Evolutionary conservation across 2,329 filamentous ascomycete species (phyloP), one percentile per base, ranked within the genome.

Genomic region (Ceratocystis smalleyi): DNA sequence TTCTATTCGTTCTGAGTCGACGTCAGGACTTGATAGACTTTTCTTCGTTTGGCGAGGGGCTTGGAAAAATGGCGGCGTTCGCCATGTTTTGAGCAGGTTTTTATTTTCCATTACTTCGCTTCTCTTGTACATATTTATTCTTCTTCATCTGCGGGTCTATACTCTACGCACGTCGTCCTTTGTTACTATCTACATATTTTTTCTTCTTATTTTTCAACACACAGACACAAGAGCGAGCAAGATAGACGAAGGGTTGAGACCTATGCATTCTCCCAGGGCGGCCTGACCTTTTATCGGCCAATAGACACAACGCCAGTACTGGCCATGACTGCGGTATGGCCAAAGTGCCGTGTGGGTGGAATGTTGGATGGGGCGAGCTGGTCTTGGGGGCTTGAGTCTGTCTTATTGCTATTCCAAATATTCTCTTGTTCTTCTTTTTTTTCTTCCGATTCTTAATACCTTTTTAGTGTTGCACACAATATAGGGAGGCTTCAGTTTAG

Each of bases 41-140:
- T 8, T 54, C 24, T 55, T 55, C 3, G 10, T 32, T 27, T 55
- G 51, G 51, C 22, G 10, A 22, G 47, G 7, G 47, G 3, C 6
- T 22, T 47, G 47, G n/a, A 12, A 22, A 19, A 49, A 5, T 19
- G 17, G 17, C 17, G 19, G 17, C 7, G 47, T 19, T 6, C 8
- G 47, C 22, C 5, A 22, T 49, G 47, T 19, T 62, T 17, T 51
- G 15, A 62, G 43, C 43, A 43, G 17, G 40, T 24, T 64, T 54
- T 64, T n/a, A 61, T 63, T 63, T 64, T 54, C 55, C 12, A 57
- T 62, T 63, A 51, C 35, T 15, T 43, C 24, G 45, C 43, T n/a
- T 59, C 63, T 47, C n/a, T 40, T 47, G 59, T 61, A 61, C 59
- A 61, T 61, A 61, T 61, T 49, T 47, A 19, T 40, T 12, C 4